A percentile compares a stretch with the other conserved stretches of the same genome.
phyloP scores from a whole-genome alignment of 176 grass and related monocot species.

The Oropetium thomaeum region DNA sequence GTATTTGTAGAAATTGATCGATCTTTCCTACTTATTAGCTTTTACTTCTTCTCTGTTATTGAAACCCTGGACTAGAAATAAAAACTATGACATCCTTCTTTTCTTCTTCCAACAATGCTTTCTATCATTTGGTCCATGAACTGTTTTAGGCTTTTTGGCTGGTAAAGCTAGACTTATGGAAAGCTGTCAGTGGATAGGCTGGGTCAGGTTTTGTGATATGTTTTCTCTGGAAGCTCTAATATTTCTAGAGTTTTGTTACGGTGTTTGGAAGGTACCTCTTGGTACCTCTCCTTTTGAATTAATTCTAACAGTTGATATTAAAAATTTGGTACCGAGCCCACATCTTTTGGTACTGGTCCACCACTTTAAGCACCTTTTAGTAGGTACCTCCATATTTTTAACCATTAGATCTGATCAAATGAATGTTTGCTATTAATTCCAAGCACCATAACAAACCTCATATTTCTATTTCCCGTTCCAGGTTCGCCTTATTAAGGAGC shows the following conservation, averaged over 20 bases:
- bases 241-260: too few relatives aligned
- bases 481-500: constrained; percentile 92
- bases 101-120: background rate
- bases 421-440: too few relatives aligned
- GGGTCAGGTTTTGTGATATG: background rate
- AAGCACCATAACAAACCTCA: too few relatives aligned
- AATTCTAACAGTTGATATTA: too few relatives aligned
- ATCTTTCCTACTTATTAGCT: background rate
- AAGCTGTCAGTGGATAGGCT: background rate
- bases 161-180: background rate
- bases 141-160: background rate
- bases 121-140: background rate
- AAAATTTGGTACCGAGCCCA: too few relatives aligned
- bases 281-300: too few relatives aligned
- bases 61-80: background rate
- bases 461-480: constrained; percentile 45
- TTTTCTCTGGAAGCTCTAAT: background rate
- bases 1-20: background rate
- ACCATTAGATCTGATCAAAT: too few relatives aligned
- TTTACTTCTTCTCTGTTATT: background rate
- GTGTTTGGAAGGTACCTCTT: too few relatives aligned
- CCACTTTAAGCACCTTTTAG: too few relatives aligned
- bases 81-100: background rate
- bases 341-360: too few relatives aligned
- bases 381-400: too few relatives aligned